These are phyloP conservation scores for Vachellia collinsii DNA, from an alignment of 306 rosid genomes.

Conservation along the genomic window DNA sequence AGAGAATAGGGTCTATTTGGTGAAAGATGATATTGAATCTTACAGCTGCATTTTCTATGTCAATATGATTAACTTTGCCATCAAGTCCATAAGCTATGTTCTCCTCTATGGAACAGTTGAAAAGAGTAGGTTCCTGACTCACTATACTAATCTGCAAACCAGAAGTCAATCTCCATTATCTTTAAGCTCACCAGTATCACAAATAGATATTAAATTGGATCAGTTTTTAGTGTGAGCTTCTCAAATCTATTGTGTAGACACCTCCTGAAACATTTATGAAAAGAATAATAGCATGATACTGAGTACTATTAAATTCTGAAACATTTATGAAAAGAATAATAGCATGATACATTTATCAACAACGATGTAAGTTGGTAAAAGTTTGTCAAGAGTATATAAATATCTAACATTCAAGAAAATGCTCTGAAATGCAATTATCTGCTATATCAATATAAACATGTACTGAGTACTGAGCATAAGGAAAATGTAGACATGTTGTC, in stretches of 20 bases:
- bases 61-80: slow-evolving; percentile 56
- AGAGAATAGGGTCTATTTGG: slow-evolving; percentile 15
- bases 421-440: slow-evolving; percentile 3
- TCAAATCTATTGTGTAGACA: background rate
- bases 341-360: slow-evolving; percentile 16
- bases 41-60: slow-evolving; percentile 73
- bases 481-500: background rate
- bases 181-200: slow-evolving; percentile 25
- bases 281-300: background rate
- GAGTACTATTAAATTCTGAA: no score
- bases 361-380: background rate
- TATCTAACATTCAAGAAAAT: slow-evolving; percentile 1
- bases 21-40: slow-evolving; percentile 34
- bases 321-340: no score
- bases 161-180: slow-evolving; percentile 24
- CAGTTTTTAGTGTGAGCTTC: slow-evolving; percentile 13
- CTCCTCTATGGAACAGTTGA: slow-evolving; percentile 83
- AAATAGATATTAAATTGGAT: slow-evolving; percentile 16
- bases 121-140: slow-evolving; percentile 81
- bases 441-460: background rate
- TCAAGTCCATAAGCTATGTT: slow-evolving; percentile 80
- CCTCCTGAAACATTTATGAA: no score
- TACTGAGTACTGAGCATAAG: background rate
- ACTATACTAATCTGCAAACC: slow-evolving; percentile 75
- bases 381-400: background rate